Base-by-base conservation (phyloP, 805 yeast genomes). In the Hanseniaspora mollemarum region DNA sequence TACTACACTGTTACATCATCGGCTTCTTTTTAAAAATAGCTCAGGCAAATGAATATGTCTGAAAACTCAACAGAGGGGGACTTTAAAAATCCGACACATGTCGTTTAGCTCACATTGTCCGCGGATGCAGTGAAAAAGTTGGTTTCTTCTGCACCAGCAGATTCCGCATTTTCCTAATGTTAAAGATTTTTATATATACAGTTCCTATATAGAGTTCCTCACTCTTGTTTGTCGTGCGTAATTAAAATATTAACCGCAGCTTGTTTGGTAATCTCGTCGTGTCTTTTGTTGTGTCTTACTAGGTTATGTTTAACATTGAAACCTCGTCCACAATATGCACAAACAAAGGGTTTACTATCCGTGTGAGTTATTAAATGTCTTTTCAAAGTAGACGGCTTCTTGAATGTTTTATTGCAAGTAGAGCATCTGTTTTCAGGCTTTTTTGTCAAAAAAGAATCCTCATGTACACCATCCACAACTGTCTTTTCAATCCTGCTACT, bases 301-400 rank as follows among this genome's bases (percentile, higher is more conserved):
- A 81, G 67, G 61, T 83, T 90, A 58, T 83, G 90, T 52, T 80
- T 81, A 52, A 90, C 67, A 9, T 88, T 88, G 69, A 84, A 84
- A 0, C 87, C 84, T 61, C 83, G 83, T 4, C 87, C 87, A 65
- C 94, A 84, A 2, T 76, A 71, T 13, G 74, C 69, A 64, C 94
- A 84, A 7, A 76, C 71, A 59, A 78, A 84, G 4, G 94, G 94
- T 46, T 87, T 67, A 59, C 83, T 92, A 60, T 83, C 83, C 0
- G 94, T 83, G 62, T 85, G 98, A 0, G 97, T 90, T 53, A 96
- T 71, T 60, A 84, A 69, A 66, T 90, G 98, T 0, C 95, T 85
- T 58, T 90, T 86, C 57, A 90, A 70, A 62, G 92, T 92, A 64
- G 92, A 92, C 0, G 96, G 95, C 51, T 97, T 69, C 1, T 97